Percentiles rank a stretch among this genome's conserved stretches.
Conservation (phyloP, 1,284 basidiomycete species). For the Rhodotorula sp. region DNA sequence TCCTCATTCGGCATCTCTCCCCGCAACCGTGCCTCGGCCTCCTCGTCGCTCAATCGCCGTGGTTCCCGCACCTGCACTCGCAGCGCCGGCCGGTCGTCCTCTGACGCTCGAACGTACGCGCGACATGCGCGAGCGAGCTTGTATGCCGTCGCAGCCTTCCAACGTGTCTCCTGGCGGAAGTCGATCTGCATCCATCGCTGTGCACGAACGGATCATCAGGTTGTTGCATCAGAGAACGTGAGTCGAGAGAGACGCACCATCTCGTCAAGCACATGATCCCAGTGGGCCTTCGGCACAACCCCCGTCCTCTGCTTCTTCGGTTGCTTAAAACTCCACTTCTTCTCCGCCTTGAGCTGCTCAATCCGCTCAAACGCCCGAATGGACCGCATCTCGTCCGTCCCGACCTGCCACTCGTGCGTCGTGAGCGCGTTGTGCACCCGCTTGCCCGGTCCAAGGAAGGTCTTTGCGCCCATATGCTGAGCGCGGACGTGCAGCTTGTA, state of each 20-base stretch:
- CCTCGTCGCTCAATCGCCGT: constrained; percentile 7
- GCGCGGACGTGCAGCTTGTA: constrained; percentile 43
- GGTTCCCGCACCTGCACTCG: constrained; percentile 54
- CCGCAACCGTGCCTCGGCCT: background rate
- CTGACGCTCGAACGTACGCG: constrained; percentile 77
- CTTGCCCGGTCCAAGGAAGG: constrained; percentile 41
- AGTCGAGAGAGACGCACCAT: constrained; percentile 61
- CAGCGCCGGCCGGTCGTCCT: constrained; percentile 62
- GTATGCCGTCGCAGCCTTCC: constrained; percentile 85
- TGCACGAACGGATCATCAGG: background rate
- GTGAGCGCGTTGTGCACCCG: constrained; percentile 41
- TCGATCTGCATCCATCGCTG: constrained; percentile 97
- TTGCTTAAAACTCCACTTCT: constrained; percentile 89
- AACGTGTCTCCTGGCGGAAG: constrained; percentile 87
- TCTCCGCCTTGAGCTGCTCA: constrained; percentile 75
- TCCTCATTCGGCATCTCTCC: background rate
- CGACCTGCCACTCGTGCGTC: constrained; percentile 43
- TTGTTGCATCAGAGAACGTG: background rate
- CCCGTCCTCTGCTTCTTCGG: constrained; percentile 90
- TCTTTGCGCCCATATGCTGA: constrained; percentile 38
- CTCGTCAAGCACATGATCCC: constrained; percentile 95
- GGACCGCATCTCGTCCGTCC: constrained; percentile 41
- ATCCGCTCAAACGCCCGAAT: constrained; percentile 75
- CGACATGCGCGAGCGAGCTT: constrained; percentile 78
- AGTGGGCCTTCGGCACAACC: constrained; percentile 77